A percentile compares a stretch with the other conserved stretches of the same genome.
phyloP scores from a whole-genome alignment of 2,329 filamentous ascomycete species.

The Pseudogymnoascus verrucosus region DNA sequence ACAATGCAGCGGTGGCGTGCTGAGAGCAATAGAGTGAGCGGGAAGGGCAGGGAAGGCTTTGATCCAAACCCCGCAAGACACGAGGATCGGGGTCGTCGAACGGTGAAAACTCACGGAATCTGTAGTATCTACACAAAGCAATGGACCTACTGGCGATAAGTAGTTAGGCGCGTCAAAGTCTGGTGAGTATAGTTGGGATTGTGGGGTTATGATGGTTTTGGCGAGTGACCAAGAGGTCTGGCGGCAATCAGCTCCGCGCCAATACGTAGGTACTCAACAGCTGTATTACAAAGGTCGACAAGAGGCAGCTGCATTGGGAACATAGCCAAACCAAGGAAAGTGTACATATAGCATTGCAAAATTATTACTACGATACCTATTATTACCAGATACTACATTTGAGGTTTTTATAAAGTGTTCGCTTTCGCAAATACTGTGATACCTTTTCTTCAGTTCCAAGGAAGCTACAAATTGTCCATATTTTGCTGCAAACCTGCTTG shows the following conservation, averaged over 20 bases:
- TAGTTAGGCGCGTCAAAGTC: constrained; percentile 6
- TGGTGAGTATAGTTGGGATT: constrained; percentile 13
- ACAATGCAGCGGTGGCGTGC: constrained; percentile 3
- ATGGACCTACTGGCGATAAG: constrained; percentile 7
- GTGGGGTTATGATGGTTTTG: constrained; percentile 18
- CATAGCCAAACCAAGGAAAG: background rate
- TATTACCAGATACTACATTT: background rate
- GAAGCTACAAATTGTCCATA: background rate
- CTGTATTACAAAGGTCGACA: constrained; percentile 6
- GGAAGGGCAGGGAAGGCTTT: background rate
- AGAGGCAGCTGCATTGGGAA: constrained; percentile 5
- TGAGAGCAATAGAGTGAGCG: background rate
- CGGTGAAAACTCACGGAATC: constrained; percentile 1
- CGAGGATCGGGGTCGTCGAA: background rate
- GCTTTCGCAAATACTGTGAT: background rate
- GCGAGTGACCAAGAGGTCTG: constrained; percentile 14
- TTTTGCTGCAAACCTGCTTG: constrained; percentile 4
- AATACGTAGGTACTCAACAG: constrained; percentile 10
- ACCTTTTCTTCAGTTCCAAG: background rate
- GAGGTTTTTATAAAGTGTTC: background rate
- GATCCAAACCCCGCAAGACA: constrained; percentile 2
- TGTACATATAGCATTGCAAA: constrained; percentile 3
- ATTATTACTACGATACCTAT: background rate
- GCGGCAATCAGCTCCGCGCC: constrained; percentile 11
- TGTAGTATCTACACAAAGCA: constrained; percentile 6